Evolutionary conservation across 129 eudicot genomes (phyloP), one percentile per base, ranked within the genome.

Genomic region (Lactuca sativa): DNA sequence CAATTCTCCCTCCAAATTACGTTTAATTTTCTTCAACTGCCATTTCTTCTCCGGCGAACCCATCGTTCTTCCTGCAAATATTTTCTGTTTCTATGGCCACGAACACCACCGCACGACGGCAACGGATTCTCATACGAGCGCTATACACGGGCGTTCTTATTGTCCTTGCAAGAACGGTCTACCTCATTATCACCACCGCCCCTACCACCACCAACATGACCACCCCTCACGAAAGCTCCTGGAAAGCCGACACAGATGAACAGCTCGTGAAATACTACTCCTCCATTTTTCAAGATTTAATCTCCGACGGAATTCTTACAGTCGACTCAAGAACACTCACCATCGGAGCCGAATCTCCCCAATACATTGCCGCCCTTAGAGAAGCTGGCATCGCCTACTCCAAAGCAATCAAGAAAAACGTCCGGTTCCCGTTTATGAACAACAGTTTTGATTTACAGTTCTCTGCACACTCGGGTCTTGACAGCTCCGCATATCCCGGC

Each of bases 151-250:
- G 73, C 38, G 67, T 90, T 4, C 64, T 90, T 33, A 53, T 82
- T 36, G 63, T 84, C 72, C 73, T 76, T 61, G 82, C 82, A 13
- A 82, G 84, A 37, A 76, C 76, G 41, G 68, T 86, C 5, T 86
- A 86, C 84, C 77, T 89, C 71, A 31, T 88, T 51, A 44, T 70
- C 81, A 73, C 74, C 78, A 70, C 84, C 78, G 4, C 64, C 64
- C 0, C 30, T 70, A 2, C 71, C 69, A 0, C 18, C 66, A 18
- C 31, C 7, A 13, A 12, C 60, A 21, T 64, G 73, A 17, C 73
- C 69, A 25, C 61, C 58, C 0, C 31, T 34, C 17, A 33, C 25
- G 38, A 32, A 38, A 6, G 68, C 52, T 30, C 74, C 0, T 58
- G 48, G 51, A 54, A 51, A 37, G 10, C 68, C 55, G 60, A 76